Evolutionary conservation across 129 eudicot genomes (phyloP), one percentile per base, ranked within the genome.

Genomic region (Cynara cardunculus): DNA sequence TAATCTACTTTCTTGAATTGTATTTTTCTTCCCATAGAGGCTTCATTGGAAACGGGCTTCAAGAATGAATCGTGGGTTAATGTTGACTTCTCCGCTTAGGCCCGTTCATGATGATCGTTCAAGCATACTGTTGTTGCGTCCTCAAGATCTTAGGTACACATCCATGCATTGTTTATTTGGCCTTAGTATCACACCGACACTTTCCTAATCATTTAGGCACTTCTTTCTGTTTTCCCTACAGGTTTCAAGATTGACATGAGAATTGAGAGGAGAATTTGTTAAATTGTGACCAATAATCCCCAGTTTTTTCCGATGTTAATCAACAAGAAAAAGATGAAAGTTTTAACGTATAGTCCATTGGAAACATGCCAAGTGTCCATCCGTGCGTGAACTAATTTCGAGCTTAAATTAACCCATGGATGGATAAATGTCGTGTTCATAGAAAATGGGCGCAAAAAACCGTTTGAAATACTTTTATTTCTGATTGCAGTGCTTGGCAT

Each of bases 31-130:
- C 30, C 35, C 59, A 69, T 82, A 94, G 98, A 81, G 97, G 86
- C 89, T 92, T 56, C 91, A 92, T 67, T 94, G 98, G 98, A 94
- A 94, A 84, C 98, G 97, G 78, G 97, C 98, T 71, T 91, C 98
- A 25, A 88, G 94, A 83, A 76, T 67, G 85, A 90, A 82, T 81
- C 92, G 84, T 62, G 97, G 98, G 68, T 80, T 94, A 83, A 89
- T 91, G 97, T 73, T 91, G 86, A 92, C 97, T 66, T 94, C 98
- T 80, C 97, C 98, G 3, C 91, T 94, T 62, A 94, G 98, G 70
- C 90, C 90, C 30, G 91, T 91, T 85, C 61, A 86, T 39, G 84
- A 84, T 80, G 84, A 87, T 37, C 82, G 92, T 78, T 89, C 94
- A 27, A 83, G 80, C 77, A 28, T 84, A 79, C 97, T 94, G 27